Conservation (phyloP, 2,329 filamentous ascomycete species). For the Triangularia setosa region DNA sequence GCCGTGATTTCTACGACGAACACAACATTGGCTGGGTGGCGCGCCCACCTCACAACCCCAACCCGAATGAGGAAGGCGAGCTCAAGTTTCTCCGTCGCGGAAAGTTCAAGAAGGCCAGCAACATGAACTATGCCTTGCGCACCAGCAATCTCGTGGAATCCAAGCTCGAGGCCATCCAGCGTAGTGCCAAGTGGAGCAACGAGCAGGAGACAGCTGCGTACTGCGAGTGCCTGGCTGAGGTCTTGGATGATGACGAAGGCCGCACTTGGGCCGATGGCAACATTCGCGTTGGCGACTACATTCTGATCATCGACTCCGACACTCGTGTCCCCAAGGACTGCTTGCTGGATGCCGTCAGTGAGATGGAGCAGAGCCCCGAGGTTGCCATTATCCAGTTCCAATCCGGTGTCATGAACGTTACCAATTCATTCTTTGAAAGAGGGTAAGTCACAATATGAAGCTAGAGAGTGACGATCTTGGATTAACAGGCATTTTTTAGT, state of each 20-base stretch:
- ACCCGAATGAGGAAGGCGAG: constrained; percentile 43
- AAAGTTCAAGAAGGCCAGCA: constrained; percentile 64
- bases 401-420: constrained; percentile 74
- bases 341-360: constrained; percentile 63
- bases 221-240: constrained; percentile 40
- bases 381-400: constrained; percentile 69
- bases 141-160: constrained; percentile 55
- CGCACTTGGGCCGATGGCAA: constrained; percentile 56
- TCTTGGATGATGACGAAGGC: constrained; percentile 46
- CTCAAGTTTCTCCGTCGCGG: constrained; percentile 52
- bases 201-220: constrained; percentile 45
- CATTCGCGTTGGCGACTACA: constrained; percentile 53
- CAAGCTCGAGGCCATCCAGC: constrained; percentile 38
- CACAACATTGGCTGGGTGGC: constrained; percentile 56
- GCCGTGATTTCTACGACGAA: constrained; percentile 54
- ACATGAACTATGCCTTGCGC: constrained; percentile 63
- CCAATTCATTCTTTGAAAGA: constrained; percentile 69
- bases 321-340: constrained; percentile 66
- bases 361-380: constrained; percentile 67
- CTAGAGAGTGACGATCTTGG: background rate
- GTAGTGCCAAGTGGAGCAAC: constrained; percentile 35
- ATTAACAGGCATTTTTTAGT: constrained; percentile 46
- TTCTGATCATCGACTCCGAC: constrained; percentile 49
- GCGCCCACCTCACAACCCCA: constrained; percentile 44
- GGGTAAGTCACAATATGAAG: constrained; percentile 36